Evolutionary conservation across 2,329 filamentous ascomycete species (phyloP).

Genomic region (Dryadomyces quercus-mongolicae): DNA sequence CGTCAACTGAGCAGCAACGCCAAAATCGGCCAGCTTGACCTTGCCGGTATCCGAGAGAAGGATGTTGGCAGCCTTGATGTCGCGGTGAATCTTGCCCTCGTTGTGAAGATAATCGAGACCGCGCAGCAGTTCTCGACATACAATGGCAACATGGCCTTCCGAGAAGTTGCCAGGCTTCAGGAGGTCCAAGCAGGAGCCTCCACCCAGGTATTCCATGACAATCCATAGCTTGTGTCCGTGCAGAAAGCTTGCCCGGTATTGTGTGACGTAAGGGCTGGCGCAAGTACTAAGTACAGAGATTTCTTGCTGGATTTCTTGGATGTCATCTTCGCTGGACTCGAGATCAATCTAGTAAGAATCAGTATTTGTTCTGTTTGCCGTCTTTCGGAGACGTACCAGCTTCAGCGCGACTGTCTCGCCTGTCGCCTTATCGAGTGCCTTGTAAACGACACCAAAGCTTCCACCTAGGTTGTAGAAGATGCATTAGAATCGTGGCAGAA

Average conservation of each 20-base stretch:
- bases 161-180: constrained; percentile 82
- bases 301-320: constrained; percentile 95
- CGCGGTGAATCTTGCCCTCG: constrained; percentile 91
- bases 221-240: constrained; percentile 97
- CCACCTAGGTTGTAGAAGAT: constrained; percentile 49
- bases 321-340: constrained; percentile 96
- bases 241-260: constrained; percentile 95
- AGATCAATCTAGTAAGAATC: constrained; percentile 69
- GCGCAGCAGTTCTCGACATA: constrained; percentile 80
- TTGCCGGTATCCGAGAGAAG: constrained; percentile 83
- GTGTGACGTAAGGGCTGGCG: constrained; percentile 84
- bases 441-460: constrained; percentile 95
- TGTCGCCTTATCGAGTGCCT: constrained; percentile 81
- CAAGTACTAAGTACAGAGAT: constrained; percentile 93
- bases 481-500: too few species aligned
- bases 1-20: constrained; percentile 88
- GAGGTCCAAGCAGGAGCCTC: constrained; percentile 88
- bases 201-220: constrained; percentile 95
- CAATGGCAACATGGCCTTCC: constrained; percentile 84
- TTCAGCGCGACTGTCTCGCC: constrained; percentile 95
- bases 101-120: constrained; percentile 88
- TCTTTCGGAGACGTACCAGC: constrained; percentile 49
- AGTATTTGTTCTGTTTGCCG: not conserved
- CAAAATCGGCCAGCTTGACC: constrained; percentile 95
- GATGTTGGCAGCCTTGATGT: constrained; percentile 94